Evolutionary conservation across 345 rosid genomes (phyloP).

Genomic region (Turritis glabra): DNA sequence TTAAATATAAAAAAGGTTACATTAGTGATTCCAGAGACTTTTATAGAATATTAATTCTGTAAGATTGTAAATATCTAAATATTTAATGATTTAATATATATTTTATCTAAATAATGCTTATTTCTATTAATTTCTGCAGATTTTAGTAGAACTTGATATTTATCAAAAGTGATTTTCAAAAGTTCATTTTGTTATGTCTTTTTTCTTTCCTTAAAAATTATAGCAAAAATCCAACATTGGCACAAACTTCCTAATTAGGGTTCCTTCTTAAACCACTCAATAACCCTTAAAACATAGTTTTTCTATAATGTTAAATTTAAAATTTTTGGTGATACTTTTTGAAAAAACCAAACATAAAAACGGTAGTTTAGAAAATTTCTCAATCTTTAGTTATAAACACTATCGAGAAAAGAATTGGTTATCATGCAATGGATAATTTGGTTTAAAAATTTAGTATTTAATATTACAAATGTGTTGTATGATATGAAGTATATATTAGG

Average conservation of each 20-base stretch:
- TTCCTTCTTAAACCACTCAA: neutral
- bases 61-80: neutral
- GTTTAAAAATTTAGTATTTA: neutral
- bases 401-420: neutral
- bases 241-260: neutral
- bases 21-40: neutral
- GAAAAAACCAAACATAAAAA: neutral
- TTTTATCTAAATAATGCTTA: slow-evolving; percentile 10
- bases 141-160: neutral
- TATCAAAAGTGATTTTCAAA: neutral
- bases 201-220: neutral
- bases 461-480: neutral
- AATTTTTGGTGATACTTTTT: neutral
- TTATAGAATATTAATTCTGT: neutral
- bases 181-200: neutral
- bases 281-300: neutral
- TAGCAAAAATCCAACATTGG: neutral
- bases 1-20: neutral
- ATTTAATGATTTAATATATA: neutral
- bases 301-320: neutral
- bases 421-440: too few species aligned
- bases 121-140: neutral
- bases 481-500: too few species aligned
- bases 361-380: neutral
- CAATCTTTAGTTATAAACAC: neutral